phyloP scores from a whole-genome alignment of 495 filamentous ascomycete genomes.

The Lasiosphaeris hirsuta region DNA sequence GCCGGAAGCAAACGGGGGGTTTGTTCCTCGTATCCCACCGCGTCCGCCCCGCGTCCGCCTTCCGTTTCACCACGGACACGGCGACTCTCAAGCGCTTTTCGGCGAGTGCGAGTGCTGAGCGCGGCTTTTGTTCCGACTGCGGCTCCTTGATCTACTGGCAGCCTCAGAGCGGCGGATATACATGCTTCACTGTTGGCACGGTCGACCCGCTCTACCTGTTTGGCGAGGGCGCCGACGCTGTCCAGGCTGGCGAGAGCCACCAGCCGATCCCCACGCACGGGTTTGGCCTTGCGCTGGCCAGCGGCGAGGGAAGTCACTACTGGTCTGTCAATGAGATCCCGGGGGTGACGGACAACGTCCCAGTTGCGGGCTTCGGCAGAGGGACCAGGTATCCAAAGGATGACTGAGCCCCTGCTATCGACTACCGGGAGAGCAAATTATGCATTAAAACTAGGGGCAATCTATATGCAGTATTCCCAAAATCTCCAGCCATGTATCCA shows the following conservation, averaged over 20 bases:
- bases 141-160: constrained; percentile 39
- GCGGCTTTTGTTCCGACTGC: constrained; percentile 37
- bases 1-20: constrained; percentile 33
- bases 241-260: not conserved
- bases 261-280: constrained; percentile 22
- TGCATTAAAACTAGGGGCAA: not conserved
- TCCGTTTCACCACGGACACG: constrained; percentile 22
- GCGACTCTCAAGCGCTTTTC: constrained; percentile 28
- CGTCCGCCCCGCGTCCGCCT: constrained; percentile 7
- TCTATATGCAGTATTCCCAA: no score
- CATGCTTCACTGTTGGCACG: constrained; percentile 30
- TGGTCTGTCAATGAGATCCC: constrained; percentile 38
- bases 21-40: constrained; percentile 32
- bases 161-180: constrained; percentile 10
- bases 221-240: constrained; percentile 26
- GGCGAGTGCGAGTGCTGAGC: constrained; percentile 29
- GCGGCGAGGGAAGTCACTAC: constrained; percentile 17
- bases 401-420: not conserved
- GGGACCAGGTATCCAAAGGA: constrained; percentile 7
- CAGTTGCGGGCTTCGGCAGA: constrained; percentile 11
- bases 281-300: constrained; percentile 32
- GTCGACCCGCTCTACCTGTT: constrained; percentile 37
- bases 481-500: no score
- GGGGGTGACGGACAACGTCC: constrained; percentile 35
- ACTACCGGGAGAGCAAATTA: not conserved